Evolutionary conservation across 2,329 filamentous ascomycete genomes (phyloP).

Genomic region (Domatiomyces catenatus): DNA sequence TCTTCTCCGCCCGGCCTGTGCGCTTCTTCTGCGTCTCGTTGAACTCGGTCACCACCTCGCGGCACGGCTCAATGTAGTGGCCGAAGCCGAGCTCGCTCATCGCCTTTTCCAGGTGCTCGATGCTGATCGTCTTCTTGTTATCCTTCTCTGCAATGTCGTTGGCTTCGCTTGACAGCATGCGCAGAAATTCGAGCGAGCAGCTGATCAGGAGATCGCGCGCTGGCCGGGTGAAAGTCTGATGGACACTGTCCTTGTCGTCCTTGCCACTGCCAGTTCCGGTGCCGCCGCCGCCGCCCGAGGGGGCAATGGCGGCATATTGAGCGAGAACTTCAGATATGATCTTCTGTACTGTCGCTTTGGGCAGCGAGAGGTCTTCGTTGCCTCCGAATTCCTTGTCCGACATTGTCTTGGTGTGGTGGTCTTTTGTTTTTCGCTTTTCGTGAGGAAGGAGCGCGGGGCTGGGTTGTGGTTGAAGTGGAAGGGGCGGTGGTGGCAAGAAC

Average conservation of each 20-base stretch:
- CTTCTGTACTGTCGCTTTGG: conserved; percentile 55
- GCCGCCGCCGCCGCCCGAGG: conserved; percentile 44
- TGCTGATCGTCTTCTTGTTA: conserved; percentile 97
- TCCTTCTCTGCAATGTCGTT: conserved; percentile 99
- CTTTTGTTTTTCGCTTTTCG: not conserved
- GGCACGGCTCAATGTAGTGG: conserved; percentile 77
- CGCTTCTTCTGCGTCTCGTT: conserved; percentile 81
- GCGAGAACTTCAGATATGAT: conserved; percentile 92
- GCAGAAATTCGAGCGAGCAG: conserved; percentile 98
- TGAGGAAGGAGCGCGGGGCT: not conserved
- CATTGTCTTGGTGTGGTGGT: conserved; percentile 23
- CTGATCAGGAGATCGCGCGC: conserved; percentile 90
- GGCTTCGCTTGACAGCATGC: conserved; percentile 91
- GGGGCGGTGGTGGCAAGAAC: not conserved
- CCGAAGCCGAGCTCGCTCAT: conserved; percentile 82
- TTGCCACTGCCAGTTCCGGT: conserved; percentile 34
- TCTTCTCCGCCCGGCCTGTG: conserved; percentile 54
- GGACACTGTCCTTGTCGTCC: conserved; percentile 4
- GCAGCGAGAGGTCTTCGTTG: conserved; percentile 45
- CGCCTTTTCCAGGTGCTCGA: conserved; percentile 92
- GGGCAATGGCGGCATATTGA: conserved; percentile 7
- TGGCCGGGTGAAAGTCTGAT: conserved; percentile 63
- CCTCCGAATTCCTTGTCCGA: conserved; percentile 42
- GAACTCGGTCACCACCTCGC: conserved; percentile 76
- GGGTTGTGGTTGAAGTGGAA: not conserved